Conservation (phyloP, 441 rosid species). For the Eugenia klotzschiana region DNA sequence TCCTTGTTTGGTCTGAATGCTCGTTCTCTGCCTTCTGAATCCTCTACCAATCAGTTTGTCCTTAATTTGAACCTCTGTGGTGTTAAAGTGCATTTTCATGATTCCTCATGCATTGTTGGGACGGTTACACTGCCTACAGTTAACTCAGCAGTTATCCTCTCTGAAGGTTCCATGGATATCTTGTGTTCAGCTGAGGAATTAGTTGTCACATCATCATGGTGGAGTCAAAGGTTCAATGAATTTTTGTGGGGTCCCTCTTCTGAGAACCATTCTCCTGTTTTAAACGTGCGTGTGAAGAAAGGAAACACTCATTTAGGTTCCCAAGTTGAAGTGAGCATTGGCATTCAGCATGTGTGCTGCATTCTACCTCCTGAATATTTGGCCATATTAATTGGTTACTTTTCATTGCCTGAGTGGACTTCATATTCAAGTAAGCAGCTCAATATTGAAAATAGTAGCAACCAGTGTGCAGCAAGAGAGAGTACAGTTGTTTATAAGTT, state of each 20-base stretch:
- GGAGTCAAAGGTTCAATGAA: conserved; percentile 35
- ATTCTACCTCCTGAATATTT: conserved; percentile 56
- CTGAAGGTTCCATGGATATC: conserved; percentile 43
- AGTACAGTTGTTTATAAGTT: conserved; percentile 41
- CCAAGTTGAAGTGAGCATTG: conserved; percentile 66
- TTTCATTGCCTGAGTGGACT: conserved; percentile 77
- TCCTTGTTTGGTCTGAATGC: conserved; percentile 7
- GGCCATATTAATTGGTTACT: conserved; percentile 78
- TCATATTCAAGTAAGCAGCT: conserved; percentile 24
- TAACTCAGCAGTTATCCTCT: conserved; percentile 29
- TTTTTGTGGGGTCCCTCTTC: conserved; percentile 65
- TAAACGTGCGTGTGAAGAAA: conserved; percentile 60
- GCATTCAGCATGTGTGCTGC: conserved; percentile 79
- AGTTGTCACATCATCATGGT: conserved; percentile 60
- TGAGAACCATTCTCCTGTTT: conserved; percentile 39
- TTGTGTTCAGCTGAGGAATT: conserved; percentile 60
- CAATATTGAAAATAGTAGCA: conserved; percentile 11
- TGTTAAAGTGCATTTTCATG: conserved; percentile 72
- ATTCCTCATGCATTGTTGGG: conserved; percentile 65
- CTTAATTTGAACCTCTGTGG: conserved; percentile 41
- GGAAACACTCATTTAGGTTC: conserved; percentile 31
- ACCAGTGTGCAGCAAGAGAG: conserved; percentile 9
- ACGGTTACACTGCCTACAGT: conserved; percentile 43
- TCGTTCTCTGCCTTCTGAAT: conserved; percentile 4
- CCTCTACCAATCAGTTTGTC: conserved; percentile 14